A percentile compares a stretch with the other conserved stretches of the same genome.
These are phyloP conservation scores for Salinomyces thailandicus DNA, from an alignment of 2,329 filamentous ascomycete genomes.

Conservation along the genomic window DNA sequence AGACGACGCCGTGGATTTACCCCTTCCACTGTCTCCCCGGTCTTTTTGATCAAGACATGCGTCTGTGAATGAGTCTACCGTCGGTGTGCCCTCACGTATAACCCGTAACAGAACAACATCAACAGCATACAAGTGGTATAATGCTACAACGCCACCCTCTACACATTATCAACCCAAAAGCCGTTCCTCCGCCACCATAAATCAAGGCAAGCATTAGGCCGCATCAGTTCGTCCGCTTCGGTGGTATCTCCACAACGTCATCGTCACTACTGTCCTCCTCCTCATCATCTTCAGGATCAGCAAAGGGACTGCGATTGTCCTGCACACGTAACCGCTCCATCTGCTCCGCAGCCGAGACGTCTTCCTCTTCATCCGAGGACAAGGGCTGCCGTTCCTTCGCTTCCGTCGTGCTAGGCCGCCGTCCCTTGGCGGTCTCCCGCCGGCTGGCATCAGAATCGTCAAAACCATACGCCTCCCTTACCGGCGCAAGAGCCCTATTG, in stretches of 20 bases:
- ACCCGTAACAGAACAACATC: background rate
- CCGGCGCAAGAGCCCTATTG: background rate
- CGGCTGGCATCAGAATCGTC: constrained; percentile 35
- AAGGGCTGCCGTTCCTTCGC: constrained; percentile 23
- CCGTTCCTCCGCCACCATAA: too few relatives aligned
- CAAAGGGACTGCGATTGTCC: constrained; percentile 12
- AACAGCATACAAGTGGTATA: background rate
- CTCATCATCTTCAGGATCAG: constrained; percentile 13
- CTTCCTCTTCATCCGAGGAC: constrained; percentile 23
- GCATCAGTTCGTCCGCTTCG: constrained; percentile 20
- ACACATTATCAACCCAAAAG: background rate
- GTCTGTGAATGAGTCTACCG: too few relatives aligned
- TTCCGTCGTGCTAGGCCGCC: constrained; percentile 26
- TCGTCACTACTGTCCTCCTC: constrained; percentile 15
- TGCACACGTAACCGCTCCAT: constrained; percentile 6
- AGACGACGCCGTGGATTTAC: too few relatives aligned
- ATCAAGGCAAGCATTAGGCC: background rate
- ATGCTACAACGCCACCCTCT: background rate
- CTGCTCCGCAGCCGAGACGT: constrained; percentile 11
- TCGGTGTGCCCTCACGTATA: too few relatives aligned
- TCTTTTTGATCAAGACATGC: too few relatives aligned
- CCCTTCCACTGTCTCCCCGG: too few relatives aligned
- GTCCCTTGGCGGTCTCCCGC: constrained; percentile 10
- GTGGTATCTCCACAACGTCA: constrained; percentile 25
- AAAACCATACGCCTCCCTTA: constrained; percentile 21